A percentile compares a stretch with the other conserved stretches of the same genome.
These are phyloP conservation scores for Pseudonitzschia multistriata DNA, from an alignment of 108 stramenopile species.

Conservation along the genomic window DNA sequence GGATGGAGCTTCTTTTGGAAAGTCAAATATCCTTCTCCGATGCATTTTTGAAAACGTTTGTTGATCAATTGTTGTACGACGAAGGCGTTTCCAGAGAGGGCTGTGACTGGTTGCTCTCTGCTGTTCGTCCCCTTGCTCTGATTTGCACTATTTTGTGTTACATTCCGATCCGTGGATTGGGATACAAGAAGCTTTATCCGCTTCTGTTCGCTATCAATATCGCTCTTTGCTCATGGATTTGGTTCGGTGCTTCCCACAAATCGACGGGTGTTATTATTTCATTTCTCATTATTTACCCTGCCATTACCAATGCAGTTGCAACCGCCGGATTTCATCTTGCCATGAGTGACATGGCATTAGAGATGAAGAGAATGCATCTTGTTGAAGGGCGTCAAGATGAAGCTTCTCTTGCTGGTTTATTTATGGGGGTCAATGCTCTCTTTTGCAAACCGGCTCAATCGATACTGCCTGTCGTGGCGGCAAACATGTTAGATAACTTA, in stretches of 20 bases:
- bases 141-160: conserved; percentile 41
- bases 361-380: conserved; percentile 51
- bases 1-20: conserved; percentile 49
- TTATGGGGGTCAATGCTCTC: conserved; percentile 56
- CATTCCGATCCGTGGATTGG: conserved; percentile 50
- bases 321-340: conserved; percentile 47
- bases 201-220: conserved; percentile 38
- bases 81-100: conserved; percentile 37
- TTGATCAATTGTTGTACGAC: conserved; percentile 42
- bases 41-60: conserved; percentile 47
- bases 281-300: conserved; percentile 40
- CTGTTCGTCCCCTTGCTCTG: conserved; percentile 33
- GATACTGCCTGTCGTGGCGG: conserved; percentile 46
- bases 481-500: conserved; percentile 23
- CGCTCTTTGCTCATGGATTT: conserved; percentile 18
- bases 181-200: conserved; percentile 38
- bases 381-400: conserved; percentile 43
- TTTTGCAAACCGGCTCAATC: conserved; percentile 53
- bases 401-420: conserved; percentile 49
- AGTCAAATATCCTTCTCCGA: conserved; percentile 33
- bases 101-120: conserved; percentile 46
- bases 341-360: conserved; percentile 58
- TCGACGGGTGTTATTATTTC: conserved; percentile 27
- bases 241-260: conserved; percentile 21
- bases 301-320: conserved; percentile 42